Percentiles rank a stretch among this genome's conserved stretches.
Conservation (phyloP, 768 basidiomycete genomes). For the Suillus variegatus region DNA sequence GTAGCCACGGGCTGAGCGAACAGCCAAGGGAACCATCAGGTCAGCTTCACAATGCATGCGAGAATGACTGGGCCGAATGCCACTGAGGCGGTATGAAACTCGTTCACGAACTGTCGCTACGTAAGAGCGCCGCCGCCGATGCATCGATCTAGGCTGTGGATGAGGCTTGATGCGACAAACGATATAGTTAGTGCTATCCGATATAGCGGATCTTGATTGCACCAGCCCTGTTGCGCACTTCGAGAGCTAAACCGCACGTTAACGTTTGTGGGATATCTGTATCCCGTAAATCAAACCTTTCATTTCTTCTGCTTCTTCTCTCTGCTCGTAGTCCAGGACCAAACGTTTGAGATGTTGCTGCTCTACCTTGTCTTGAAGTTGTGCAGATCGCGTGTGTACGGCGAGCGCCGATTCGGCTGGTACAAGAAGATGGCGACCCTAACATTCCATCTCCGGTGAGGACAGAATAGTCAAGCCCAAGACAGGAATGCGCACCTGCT, state of each 20-base stretch:
- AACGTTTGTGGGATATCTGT: background rate
- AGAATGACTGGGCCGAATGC: constrained; percentile 1
- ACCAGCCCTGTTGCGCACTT: constrained; percentile 64
- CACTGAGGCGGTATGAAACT: constrained; percentile 5
- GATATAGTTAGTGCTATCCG: constrained; percentile 44
- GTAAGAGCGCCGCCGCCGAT: constrained; percentile 22
- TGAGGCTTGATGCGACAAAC: constrained; percentile 10
- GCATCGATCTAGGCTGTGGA: constrained; percentile 20
- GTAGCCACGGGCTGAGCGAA: background rate
- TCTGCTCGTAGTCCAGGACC: constrained; percentile 88
- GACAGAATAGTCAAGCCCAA: constrained; percentile 12
- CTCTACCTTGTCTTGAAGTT: constrained; percentile 92
- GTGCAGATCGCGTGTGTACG: constrained; percentile 87
- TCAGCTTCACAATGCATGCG: constrained; percentile 2
- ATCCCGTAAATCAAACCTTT: constrained; percentile 49
- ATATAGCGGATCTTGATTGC: constrained; percentile 79
- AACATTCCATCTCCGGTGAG: constrained; percentile 11
- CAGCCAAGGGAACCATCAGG: background rate
- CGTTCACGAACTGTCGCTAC: constrained; percentile 4
- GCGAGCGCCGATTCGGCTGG: constrained; percentile 88
- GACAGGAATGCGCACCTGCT: constrained; percentile 58
- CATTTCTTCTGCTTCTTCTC: constrained; percentile 82
- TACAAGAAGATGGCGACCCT: constrained; percentile 88
- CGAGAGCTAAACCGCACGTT: constrained; percentile 48
- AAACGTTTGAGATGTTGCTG: constrained; percentile 97